Base-by-base conservation (phyloP, 129 eudicot species). In the Artemisia annua region DNA sequence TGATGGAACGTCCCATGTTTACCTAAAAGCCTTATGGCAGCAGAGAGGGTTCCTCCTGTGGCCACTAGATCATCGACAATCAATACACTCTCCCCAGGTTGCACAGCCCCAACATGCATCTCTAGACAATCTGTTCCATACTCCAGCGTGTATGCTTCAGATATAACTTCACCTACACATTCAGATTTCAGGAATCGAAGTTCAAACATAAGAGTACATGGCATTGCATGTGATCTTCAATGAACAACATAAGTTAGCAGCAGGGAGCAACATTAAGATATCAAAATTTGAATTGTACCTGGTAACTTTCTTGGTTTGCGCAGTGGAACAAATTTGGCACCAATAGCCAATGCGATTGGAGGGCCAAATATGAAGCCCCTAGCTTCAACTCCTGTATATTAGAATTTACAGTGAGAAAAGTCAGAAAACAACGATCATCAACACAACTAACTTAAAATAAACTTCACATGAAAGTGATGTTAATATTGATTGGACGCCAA, bases 301-400 rank as follows among this genome's bases (percentile, higher is more conserved):
- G 97, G 98, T 77, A 94, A 78, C 71, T 94, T 94, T 81, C 81
- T 81, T 50, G 93, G 97, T 76, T 94, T 94, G 49, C 98, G 96
- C 46, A 94, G 80, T 66, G 97, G 97, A 79, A 94, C 86, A 64
- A 94, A 94, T 76, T 90, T 94, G 57, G 98, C 98, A 69, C 98
- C 98, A 73, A 94, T 90, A 63, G 95, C 98, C 79, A 94, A 71
- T 24, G 98, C 98, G 48, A 94, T 94, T 5, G 98, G 70, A 65
- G 98, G 91, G 30, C 97, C 98, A 83, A 94, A 94, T 84, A 94
- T 76, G 70, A 94, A 94, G 35, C 98, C 98, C 86, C 98, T 88
- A 48, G 98, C 97, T 88, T 93, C 98, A 77, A 93, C 97, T 75
- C 98, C 98, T 89, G 60, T 18, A 55, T 22, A 76, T 39, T 7